These are phyloP conservation scores for Backusella psychrophila DNA, from an alignment of 192 early-diverging fungal species.

Conservation along the genomic window DNA sequence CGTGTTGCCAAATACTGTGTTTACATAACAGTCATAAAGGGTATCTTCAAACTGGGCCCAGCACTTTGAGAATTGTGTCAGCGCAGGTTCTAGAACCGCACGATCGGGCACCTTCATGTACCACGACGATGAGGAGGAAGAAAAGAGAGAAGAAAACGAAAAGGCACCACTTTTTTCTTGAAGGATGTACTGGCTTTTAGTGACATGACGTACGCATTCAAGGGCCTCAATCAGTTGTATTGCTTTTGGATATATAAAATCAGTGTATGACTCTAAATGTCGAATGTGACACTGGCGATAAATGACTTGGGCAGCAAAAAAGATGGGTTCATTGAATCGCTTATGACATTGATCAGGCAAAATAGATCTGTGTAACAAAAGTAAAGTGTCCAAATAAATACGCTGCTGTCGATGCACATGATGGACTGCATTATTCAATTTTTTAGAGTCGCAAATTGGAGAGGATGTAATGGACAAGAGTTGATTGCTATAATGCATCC, in stretches of 20 bases:
- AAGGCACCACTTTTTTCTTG: not conserved
- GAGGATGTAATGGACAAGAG: not conserved
- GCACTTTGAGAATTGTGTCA: not conserved
- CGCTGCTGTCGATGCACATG: slow-evolving; percentile 15
- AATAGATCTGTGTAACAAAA: not conserved
- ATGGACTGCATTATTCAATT: not conserved
- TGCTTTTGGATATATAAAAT: not conserved
- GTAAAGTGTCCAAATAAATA: slow-evolving; percentile 15
- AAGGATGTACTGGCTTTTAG: not conserved
- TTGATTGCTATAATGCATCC: not conserved
- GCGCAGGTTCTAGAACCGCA: not conserved
- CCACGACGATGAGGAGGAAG: not conserved
- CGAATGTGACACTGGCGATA: slow-evolving; percentile 4
- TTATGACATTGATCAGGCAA: not conserved
- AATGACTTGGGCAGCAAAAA: slow-evolving; percentile 7
- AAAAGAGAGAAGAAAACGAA: not conserved
- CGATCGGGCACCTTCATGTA: not conserved
- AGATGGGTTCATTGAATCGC: slow-evolving; percentile 13
- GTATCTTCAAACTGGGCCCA: slow-evolving; percentile 3
- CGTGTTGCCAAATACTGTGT: slow-evolving; percentile 9
- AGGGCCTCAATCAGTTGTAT: not conserved
- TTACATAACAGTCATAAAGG: slow-evolving; percentile 2
- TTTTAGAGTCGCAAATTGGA: not conserved
- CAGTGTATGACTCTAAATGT: slow-evolving; percentile 1
- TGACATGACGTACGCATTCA: slow-evolving; percentile 2